Conservation (phyloP, 2,329 filamentous ascomycete species). For the Fusarium papillatum region DNA sequence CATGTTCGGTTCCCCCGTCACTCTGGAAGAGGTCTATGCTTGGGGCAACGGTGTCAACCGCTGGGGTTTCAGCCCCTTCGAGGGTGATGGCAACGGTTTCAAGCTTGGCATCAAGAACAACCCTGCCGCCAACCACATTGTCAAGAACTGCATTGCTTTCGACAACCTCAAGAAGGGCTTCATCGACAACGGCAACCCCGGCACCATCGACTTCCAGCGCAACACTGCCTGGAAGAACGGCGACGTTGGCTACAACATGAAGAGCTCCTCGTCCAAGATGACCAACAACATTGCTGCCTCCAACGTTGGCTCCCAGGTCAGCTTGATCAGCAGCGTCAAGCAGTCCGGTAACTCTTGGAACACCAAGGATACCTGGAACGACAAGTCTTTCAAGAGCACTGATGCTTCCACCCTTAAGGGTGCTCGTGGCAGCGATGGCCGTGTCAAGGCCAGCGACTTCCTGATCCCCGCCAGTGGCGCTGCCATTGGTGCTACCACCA, state of each 20-base stretch:
- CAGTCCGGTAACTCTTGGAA: constrained; percentile 59
- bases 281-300: constrained; percentile 54
- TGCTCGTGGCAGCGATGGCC: constrained; percentile 52
- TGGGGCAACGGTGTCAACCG: constrained; percentile 62
- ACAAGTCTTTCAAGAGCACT: constrained; percentile 54
- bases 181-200: constrained; percentile 60
- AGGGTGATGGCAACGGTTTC: constrained; percentile 63
- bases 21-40: constrained; percentile 57
- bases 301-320: constrained; percentile 27
- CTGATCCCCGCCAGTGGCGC: constrained; percentile 52
- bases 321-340: constrained; percentile 25
- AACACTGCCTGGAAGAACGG: constrained; percentile 63
- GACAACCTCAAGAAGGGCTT: constrained; percentile 59
- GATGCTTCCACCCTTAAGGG: constrained; percentile 52
- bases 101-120: constrained; percentile 57
- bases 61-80: constrained; percentile 58
- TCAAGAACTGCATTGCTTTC: constrained; percentile 61
- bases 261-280: constrained; percentile 48
- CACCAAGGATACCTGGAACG: constrained; percentile 51
- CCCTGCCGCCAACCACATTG: constrained; percentile 56
- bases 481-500: constrained; percentile 41
- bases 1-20: constrained; percentile 56
- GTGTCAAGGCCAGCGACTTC: constrained; percentile 56
- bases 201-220: constrained; percentile 53
- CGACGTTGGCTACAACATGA: constrained; percentile 42